These are phyloP conservation scores for Knufia petricola DNA, from an alignment of 2,329 filamentous ascomycete species.

Conservation along the genomic window DNA sequence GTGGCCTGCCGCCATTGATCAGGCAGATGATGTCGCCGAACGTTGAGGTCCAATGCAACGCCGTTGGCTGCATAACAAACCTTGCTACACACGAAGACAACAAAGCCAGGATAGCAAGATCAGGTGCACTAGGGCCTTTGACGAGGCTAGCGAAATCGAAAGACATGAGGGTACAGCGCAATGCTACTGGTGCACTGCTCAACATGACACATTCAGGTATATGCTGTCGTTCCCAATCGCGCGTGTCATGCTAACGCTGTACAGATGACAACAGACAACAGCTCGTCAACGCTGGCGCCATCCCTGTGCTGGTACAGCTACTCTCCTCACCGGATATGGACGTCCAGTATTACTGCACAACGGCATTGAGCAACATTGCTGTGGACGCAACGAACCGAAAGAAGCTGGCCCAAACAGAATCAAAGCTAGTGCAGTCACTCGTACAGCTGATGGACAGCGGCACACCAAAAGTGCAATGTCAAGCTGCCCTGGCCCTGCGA, in stretches of 20 bases:
- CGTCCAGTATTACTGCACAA: conserved; percentile 99
- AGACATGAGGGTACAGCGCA: conserved; percentile 96
- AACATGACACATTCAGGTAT: conserved; percentile 99
- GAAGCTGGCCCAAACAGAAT: conserved; percentile 81
- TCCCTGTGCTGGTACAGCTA: conserved; percentile 90
- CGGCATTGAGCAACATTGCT: conserved; percentile 94
- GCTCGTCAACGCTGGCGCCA: conserved; percentile 93
- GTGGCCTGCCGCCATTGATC: conserved; percentile 82
- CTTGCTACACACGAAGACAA: conserved; percentile 97
- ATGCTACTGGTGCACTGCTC: conserved; percentile 87
- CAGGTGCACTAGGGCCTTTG: conserved; percentile 80
- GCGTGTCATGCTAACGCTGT: conserved; percentile 3
- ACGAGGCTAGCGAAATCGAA: conserved; percentile 91
- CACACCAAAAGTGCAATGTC: conserved; percentile 94
- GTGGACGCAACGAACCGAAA: conserved; percentile 87
- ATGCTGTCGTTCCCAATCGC: conserved; percentile 21
- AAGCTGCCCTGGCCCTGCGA: conserved; percentile 84
- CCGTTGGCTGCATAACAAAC: conserved; percentile 97
- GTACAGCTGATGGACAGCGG: conserved; percentile 96
- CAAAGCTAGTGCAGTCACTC: conserved; percentile 82
- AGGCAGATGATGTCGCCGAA: conserved; percentile 97
- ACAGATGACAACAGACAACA: conserved; percentile 95
- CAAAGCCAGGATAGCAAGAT: conserved; percentile 95
- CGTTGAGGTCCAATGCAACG: conserved; percentile 98
- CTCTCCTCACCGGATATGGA: conserved; percentile 89